Conservation (phyloP, 768 basidiomycete species). For the Agaricus subrufescens region DNA sequence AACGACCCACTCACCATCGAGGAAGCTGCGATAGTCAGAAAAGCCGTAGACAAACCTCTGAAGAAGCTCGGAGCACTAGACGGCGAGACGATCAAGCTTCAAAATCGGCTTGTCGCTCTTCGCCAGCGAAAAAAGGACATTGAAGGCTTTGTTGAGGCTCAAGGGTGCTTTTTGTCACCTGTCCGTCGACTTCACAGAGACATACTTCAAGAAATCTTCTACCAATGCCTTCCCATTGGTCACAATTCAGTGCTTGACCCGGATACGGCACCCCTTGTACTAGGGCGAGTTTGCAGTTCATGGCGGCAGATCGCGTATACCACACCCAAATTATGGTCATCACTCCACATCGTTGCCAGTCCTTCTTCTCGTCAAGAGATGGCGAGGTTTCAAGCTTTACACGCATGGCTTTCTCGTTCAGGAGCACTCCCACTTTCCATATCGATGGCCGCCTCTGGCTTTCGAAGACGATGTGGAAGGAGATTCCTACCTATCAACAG, state of each 20-base stretch:
- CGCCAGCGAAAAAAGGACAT: background rate
- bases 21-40: no score
- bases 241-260: slow-evolving; percentile 10
- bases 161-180: slow-evolving; percentile 2
- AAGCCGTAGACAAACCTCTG: no score
- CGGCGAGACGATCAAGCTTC: background rate
- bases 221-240: slow-evolving; percentile 9
- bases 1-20: background rate
- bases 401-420: slow-evolving; percentile 3
- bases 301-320: slow-evolving; percentile 8
- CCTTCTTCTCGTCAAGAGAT: background rate
- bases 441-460: background rate
- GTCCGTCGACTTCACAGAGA: slow-evolving; percentile 7
- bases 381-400: background rate
- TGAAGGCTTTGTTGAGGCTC: background rate
- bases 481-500: background rate
- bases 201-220: slow-evolving; percentile 10
- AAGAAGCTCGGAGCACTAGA: background rate
- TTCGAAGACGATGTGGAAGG: background rate
- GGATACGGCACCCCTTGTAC: slow-evolving; percentile 10
- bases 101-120: background rate
- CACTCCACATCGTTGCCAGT: slow-evolving; percentile 4
- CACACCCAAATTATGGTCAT: slow-evolving; percentile 10
- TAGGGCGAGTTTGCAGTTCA: slow-evolving; percentile 11
- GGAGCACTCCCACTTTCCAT: slow-evolving; percentile 1